Evolutionary conservation across 2,329 filamentous ascomycete species (phyloP), one percentile per base, ranked within the genome.

Genomic region (Xylariomycetidae sp.): DNA sequence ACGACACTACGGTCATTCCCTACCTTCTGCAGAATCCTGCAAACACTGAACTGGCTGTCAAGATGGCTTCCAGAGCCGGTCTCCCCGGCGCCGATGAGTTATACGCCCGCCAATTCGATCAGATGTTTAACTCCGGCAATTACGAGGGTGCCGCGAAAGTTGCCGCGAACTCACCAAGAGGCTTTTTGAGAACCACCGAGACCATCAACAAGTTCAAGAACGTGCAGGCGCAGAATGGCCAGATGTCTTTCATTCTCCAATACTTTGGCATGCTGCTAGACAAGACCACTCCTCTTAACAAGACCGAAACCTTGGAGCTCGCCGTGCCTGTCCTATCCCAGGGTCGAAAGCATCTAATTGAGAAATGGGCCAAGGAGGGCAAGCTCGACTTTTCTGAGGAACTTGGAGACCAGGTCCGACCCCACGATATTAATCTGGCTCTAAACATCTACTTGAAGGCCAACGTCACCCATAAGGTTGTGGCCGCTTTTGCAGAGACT

Each of bases 231-330:
- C 79, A 85, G 48, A 82, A 82, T 20, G 87, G 88, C 27, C 85
- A 94, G 59, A 87, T 98, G 66, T 94, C 92, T 2, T 82, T 88
- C 49, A 95, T 96, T 39, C 73, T 98, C 33, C 92, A 97, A 59
- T 98, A 98, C 66, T 98, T 98, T 50, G 92, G 92, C 42, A 88
- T 96, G 77, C 74, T 98, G 27, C 74, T 98, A 20, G 94, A 98
- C 60, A 96, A 98, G 75, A 90, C 92, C 38, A 77, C 54, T 3
- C 54, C 78, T 17, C 70, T 98, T 28, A 98, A 98, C 67, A 81
- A 83, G 57, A 85, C 94, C 46, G 92, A 98, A 65, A 95, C 89
- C 29, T 70, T 98, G 25, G 92, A 98, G 67, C 74, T 98, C 41
- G 89, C 92, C 8, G 81, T 88, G 47, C 92, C 92, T 14, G 92